These are phyloP conservation scores for Kodamaea derodonti DNA, from an alignment of 1,139 yeast genomes.

Conservation along the genomic window DNA sequence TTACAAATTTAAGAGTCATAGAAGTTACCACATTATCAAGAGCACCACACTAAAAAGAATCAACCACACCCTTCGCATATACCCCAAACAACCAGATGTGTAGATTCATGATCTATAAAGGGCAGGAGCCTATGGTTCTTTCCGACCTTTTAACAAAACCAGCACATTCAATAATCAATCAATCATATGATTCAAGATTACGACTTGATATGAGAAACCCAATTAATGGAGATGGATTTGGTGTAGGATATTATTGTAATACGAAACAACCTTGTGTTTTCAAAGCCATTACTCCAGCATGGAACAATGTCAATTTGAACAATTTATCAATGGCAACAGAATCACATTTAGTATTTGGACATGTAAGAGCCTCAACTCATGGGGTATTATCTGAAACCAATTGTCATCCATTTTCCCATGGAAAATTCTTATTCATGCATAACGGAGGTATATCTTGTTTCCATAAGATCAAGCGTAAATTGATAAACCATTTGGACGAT, in stretches of 20 bases:
- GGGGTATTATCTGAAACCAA: constrained; percentile 92
- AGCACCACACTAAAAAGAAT: too few relatives aligned
- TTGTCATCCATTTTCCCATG: constrained; percentile 91
- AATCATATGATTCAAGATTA: constrained; percentile 85
- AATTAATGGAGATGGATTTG: constrained; percentile 97
- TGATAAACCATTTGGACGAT: constrained; percentile 72
- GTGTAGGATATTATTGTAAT: constrained; percentile 84
- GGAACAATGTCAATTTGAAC: constrained; percentile 91
- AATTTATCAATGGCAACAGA: constrained; percentile 84
- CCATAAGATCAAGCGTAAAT: constrained; percentile 62
- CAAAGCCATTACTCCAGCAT: constrained; percentile 94
- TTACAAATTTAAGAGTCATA: too few relatives aligned
- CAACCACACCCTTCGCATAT: too few relatives aligned
- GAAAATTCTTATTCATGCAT: constrained; percentile 92
- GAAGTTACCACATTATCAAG: too few relatives aligned
- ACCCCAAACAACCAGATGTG: too few relatives aligned
- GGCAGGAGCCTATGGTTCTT: constrained; percentile 72
- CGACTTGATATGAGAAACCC: constrained; percentile 87
- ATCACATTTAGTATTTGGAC: constrained; percentile 83
- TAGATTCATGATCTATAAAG: constrained; percentile 49
- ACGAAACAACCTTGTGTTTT: constrained; percentile 60
- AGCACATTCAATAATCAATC: constrained; percentile 95
- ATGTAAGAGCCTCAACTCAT: constrained; percentile 93
- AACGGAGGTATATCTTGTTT: constrained; percentile 88
- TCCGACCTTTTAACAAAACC: constrained; percentile 90